Conservation (phyloP, 495 filamentous ascomycete genomes). For the Aspergillus sparsus region DNA sequence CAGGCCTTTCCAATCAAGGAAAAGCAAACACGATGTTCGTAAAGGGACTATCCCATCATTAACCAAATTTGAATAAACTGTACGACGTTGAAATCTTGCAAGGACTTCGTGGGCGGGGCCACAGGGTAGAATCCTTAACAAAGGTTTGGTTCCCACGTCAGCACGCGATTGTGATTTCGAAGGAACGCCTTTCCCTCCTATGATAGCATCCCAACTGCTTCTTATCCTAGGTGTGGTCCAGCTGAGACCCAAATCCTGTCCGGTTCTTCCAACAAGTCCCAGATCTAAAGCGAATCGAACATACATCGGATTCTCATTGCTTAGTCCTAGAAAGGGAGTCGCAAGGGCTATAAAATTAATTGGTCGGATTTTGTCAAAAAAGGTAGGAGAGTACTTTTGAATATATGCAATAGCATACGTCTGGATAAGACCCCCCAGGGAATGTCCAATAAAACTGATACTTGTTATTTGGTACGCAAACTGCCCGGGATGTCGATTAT, state of each 20-base stretch:
- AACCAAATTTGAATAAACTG: slow-evolving; percentile 95
- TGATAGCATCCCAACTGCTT: slow-evolving; percentile 84
- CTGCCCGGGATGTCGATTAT: slow-evolving; percentile 24
- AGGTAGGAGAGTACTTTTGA: slow-evolving; percentile 88
- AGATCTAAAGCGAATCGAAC: slow-evolving; percentile 97
- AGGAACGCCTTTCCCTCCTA: slow-evolving; percentile 71
- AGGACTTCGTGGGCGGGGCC: slow-evolving; percentile 89
- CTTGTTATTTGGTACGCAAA: slow-evolving; percentile 83
- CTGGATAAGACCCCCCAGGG: slow-evolving; percentile 86
- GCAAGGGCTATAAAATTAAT: slow-evolving; percentile 94
- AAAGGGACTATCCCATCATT: slow-evolving; percentile 98
- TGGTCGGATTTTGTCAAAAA: slow-evolving; percentile 84
- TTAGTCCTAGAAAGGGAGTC: slow-evolving; percentile 86
- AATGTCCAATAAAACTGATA: slow-evolving; percentile 95
- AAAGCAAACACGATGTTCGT: slow-evolving; percentile 92
- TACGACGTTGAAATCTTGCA: slow-evolving; percentile 84
- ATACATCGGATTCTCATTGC: slow-evolving; percentile 96
- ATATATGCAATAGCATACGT: slow-evolving; percentile 98
- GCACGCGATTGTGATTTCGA: slow-evolving; percentile 63
- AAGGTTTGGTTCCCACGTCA: slow-evolving; percentile 80
- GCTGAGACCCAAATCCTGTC: slow-evolving; percentile 90
- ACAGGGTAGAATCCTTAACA: slow-evolving; percentile 86
- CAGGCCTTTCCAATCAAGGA: slow-evolving; percentile 93
- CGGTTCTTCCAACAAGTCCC: slow-evolving; percentile 90
- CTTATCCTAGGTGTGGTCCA: slow-evolving; percentile 87